Evolutionary conservation across 2,329 filamentous ascomycete species (phyloP).

Genomic region (Cordyceps farinosa): DNA sequence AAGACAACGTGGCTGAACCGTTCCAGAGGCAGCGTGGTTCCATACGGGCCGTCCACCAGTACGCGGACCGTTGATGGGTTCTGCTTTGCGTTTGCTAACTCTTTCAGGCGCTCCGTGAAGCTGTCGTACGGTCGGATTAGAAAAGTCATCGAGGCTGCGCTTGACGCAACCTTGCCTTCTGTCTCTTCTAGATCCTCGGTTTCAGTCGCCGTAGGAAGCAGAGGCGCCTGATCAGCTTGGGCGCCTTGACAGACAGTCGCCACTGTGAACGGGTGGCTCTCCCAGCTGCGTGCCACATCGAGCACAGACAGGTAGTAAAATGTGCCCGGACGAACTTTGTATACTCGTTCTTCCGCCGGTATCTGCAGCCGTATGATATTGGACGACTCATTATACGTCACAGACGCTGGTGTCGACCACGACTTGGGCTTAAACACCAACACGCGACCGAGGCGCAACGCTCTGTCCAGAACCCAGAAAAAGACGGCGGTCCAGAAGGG

Average conservation of each 20-base stretch:
- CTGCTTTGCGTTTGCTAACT: conserved; percentile 27
- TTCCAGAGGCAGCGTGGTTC: conserved; percentile 37
- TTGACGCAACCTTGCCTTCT: conserved; percentile 3
- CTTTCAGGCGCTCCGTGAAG: conserved; percentile 38
- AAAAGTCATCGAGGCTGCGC: conserved; percentile 33
- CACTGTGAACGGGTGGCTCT: conserved; percentile 50
- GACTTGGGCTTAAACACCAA: conserved; percentile 37
- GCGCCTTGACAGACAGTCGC: conserved; percentile 29
- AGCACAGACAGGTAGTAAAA: conserved; percentile 46
- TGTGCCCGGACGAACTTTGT: conserved; percentile 37
- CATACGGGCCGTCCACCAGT: conserved; percentile 45
- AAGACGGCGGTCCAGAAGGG: conserved; percentile 47
- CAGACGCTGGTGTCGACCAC: conserved; percentile 34
- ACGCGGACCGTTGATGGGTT: conserved; percentile 29
- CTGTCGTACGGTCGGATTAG: conserved; percentile 45
- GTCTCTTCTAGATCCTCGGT: conserved; percentile 3
- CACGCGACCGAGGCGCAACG: conserved; percentile 42
- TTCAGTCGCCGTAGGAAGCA: conserved; percentile 25
- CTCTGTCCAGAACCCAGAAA: conserved; percentile 49
- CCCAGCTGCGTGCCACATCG: conserved; percentile 40
- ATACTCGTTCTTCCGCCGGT: conserved; percentile 33
- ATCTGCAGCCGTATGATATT: conserved; percentile 42
- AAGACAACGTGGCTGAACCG: conserved; percentile 40
- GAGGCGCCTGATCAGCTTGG: conserved; percentile 31
- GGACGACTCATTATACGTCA: conserved; percentile 34